phyloP scores from a whole-genome alignment of 352 stramenopile species.

The Peronospora farinosa region DNA sequence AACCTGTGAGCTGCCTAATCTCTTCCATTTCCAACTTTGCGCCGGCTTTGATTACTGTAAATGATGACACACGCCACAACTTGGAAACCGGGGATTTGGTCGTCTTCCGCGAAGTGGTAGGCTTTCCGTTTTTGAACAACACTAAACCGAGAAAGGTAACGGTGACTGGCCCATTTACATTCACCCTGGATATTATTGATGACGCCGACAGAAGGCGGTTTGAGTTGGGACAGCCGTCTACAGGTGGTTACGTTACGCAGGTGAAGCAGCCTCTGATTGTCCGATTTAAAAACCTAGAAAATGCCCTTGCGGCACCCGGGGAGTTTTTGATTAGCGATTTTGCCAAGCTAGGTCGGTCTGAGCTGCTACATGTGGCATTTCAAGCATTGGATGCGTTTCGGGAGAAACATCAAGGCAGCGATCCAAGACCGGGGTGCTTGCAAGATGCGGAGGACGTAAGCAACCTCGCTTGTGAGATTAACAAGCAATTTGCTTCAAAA shows the following conservation, averaged over 20 bases:
- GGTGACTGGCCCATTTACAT: constrained; percentile 93
- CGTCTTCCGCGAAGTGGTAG: constrained; percentile 92
- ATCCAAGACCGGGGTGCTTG: constrained; percentile 85
- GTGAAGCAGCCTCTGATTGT: constrained; percentile 93
- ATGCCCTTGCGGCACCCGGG: constrained; percentile 83
- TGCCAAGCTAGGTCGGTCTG: constrained; percentile 92
- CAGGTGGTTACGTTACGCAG: constrained; percentile 88
- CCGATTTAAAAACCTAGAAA: constrained; percentile 88
- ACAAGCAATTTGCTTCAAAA: constrained; percentile 62
- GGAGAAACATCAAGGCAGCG: constrained; percentile 56
- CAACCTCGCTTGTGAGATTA: constrained; percentile 60
- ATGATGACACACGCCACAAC: constrained; percentile 95
- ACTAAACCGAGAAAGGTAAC: constrained; percentile 60
- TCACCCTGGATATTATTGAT: constrained; percentile 87
- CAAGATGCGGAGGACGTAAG: constrained; percentile 86
- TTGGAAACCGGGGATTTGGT: constrained; percentile 96
- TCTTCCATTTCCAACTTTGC: constrained; percentile 86
- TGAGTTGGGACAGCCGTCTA: constrained; percentile 53
- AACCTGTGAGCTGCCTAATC: constrained; percentile 90
- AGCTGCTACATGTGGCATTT: constrained; percentile 88
- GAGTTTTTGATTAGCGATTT: constrained; percentile 98
- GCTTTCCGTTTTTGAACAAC: constrained; percentile 86
- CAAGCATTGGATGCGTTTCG: constrained; percentile 85
- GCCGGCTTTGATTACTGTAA: constrained; percentile 92
- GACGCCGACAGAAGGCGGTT: constrained; percentile 67